Evolutionary conservation across 2,329 filamentous ascomycete species (phyloP), one percentile per base, ranked within the genome.

Genomic region (Biscogniauxia marginata): DNA sequence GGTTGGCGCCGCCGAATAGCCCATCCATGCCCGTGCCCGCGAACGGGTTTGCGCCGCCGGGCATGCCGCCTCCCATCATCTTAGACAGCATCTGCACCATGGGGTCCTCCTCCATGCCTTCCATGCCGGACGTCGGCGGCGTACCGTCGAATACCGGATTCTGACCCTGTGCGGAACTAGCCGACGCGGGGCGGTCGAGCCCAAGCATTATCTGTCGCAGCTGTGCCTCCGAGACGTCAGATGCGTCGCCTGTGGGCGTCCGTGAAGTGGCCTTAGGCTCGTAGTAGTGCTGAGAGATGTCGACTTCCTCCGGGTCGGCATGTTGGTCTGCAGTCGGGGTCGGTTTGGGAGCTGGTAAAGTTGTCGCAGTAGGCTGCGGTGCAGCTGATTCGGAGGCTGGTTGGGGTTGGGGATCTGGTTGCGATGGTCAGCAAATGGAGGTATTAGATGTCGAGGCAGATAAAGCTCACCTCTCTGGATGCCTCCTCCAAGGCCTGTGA

Each of bases 31-130:
- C 60, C 7, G 65, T 67, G 1, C 69, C 68, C 55, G 68, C 69
- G 52, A 74, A 73, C 4, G 70, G 70, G 57, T 68, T 71, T 18
- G 70, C 69, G 9, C 77, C 66, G 54, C 66, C 63, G 9, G 66
- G 64, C 52, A 64, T 67, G 21, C 69, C 72, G 21, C 64, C 75
- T 49, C 46, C 67, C 71, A 50, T 83, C 79, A 92, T 84, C 72
- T 91, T 87, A 67, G 88, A 84, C 72, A 93, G 80, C 83, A 93
- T 87, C 71, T 84, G 82, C 79, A 89, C 80, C 82, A 89, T 87
- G 11, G 85, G 85, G 66, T 89, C 87, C n/a, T 85, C 73, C 1
- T 67, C 67, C 54, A 66, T 62, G 47, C 67, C 71, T 44, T 66
- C 68, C 49, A 63, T 62, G 39, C 67, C 70, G 30, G 64, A 56